These are phyloP conservation scores for Rutidosis leptorrhynchoides DNA, from an alignment of 129 eudicot genomes.

Conservation along the genomic window DNA sequence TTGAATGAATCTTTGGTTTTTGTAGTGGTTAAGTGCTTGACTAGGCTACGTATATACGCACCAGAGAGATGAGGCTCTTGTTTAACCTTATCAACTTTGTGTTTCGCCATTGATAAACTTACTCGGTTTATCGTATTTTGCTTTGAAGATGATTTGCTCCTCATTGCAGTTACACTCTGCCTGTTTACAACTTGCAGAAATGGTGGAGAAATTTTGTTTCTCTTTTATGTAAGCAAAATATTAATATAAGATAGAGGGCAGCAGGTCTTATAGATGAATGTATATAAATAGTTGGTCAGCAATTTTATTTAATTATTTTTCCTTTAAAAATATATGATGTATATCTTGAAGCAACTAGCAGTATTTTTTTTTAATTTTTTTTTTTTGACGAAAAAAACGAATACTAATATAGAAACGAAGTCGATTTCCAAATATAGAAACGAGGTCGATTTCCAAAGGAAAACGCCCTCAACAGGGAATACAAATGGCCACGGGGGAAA, in stretches of 20 bases:
- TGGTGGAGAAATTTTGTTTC: slow-evolving; percentile 34
- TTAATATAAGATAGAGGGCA: slow-evolving; percentile 39
- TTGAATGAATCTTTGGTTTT: slow-evolving; percentile 42
- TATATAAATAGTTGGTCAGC: slow-evolving; percentile 61
- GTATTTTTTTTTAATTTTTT: too few species aligned
- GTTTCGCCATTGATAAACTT: slow-evolving; percentile 36
- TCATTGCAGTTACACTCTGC: slow-evolving; percentile 29
- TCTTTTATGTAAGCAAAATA: slow-evolving; percentile 36
- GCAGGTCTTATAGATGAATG: slow-evolving; percentile 45
- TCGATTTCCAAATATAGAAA: too few species aligned
- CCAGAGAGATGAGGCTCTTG: slow-evolving; percentile 70
- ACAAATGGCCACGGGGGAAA: too few species aligned
- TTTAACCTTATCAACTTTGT: slow-evolving; percentile 33
- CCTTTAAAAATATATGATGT: not conserved
- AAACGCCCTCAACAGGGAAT: too few species aligned
- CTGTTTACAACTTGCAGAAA: slow-evolving; percentile 5
- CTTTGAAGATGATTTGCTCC: slow-evolving; percentile 51
- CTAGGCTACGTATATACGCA: slow-evolving; percentile 76
- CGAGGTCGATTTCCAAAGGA: too few species aligned
- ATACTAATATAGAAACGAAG: too few species aligned
- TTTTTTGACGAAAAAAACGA: too few species aligned
- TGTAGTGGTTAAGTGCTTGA: slow-evolving; percentile 62
- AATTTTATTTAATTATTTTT: slow-evolving; percentile 30
- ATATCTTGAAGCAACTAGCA: slow-evolving; percentile 1
- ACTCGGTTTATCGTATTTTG: slow-evolving; percentile 28